Evolutionary conservation across 2,329 filamentous ascomycete genomes (phyloP).

Genomic region (Sclerotinia subarctica): DNA sequence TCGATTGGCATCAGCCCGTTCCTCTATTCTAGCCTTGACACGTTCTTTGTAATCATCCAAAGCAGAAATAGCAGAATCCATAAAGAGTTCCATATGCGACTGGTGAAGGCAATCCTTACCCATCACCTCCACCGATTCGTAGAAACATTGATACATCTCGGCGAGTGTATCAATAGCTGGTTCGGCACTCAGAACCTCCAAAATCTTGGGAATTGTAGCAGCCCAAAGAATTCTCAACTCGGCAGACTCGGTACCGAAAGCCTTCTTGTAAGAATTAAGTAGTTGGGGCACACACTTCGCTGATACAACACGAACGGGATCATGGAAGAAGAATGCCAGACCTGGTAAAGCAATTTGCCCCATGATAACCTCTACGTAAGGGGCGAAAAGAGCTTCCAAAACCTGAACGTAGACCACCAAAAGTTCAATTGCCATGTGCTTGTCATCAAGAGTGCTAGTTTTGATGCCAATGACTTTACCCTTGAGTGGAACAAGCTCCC

Average conservation of each 20-base stretch:
- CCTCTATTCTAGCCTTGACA: conserved; percentile 78
- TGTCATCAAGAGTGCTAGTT: conserved; percentile 94
- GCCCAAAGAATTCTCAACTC: conserved; percentile 82
- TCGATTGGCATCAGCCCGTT: conserved; percentile 66
- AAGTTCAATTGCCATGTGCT: conserved; percentile 99
- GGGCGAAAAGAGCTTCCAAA: conserved; percentile 87
- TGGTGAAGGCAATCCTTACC: conserved; percentile 77
- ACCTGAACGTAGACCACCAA: conserved; percentile 97
- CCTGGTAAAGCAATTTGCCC: conserved; percentile 93
- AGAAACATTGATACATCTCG: conserved; percentile 99
- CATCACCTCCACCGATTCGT: conserved; percentile 93
- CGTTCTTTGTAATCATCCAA: conserved; percentile 91
- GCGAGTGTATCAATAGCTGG: conserved; percentile 94
- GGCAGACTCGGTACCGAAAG: conserved; percentile 75
- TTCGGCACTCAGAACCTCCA: conserved; percentile 90
- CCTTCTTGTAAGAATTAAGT: conserved; percentile 89
- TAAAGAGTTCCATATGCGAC: conserved; percentile 81
- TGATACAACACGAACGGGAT: conserved; percentile 90
- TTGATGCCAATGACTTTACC: conserved; percentile 98
- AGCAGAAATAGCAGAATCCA: conserved; percentile 78
- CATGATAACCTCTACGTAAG: conserved; percentile 90
- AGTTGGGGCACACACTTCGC: conserved; percentile 93
- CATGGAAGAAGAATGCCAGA: conserved; percentile 98
- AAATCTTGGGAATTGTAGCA: conserved; percentile 80
- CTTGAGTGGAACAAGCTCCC: conserved; percentile 95